Conservation (phyloP, 2,329 filamentous ascomycete genomes). For the Stromatinia cepivora region DNA sequence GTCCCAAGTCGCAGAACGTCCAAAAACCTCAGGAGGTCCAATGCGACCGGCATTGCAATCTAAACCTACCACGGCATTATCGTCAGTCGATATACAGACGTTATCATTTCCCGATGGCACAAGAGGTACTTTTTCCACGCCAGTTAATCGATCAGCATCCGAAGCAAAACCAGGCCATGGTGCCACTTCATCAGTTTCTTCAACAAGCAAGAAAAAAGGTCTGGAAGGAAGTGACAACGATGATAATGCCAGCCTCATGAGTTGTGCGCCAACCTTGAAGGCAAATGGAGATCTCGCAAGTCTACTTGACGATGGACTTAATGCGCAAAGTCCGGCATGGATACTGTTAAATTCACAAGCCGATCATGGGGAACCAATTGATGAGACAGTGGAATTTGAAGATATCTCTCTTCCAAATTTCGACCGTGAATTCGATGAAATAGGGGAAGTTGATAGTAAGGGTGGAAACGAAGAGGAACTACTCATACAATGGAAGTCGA, state of each 20-base stretch:
- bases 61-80: constrained; percentile 81
- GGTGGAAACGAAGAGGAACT: constrained; percentile 53
- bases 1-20: constrained; percentile 27
- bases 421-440: constrained; percentile 72
- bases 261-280: constrained; percentile 48
- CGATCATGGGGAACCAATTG: constrained; percentile 58
- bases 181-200: constrained; percentile 31
- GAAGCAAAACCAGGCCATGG: constrained; percentile 37
- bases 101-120: constrained; percentile 71
- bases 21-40: constrained; percentile 26
- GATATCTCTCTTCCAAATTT: constrained; percentile 66
- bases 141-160: constrained; percentile 39
- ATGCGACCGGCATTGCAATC: constrained; percentile 49
- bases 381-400: constrained; percentile 49
- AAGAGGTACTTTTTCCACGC: constrained; percentile 59
- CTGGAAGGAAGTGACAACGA: constrained; percentile 50
- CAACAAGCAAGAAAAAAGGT: constrained; percentile 36
- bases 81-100: constrained; percentile 76
- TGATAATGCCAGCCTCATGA: constrained; percentile 52
- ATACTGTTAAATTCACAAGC: constrained; percentile 64
- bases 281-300: constrained; percentile 76
- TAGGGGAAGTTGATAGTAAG: constrained; percentile 59
- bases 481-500: constrained; percentile 79
- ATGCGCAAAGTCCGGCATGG: constrained; percentile 68
- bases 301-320: constrained; percentile 70